Evolutionary conservation across 495 filamentous ascomycete genomes (phyloP), one percentile per base, ranked within the genome.

Genomic region (Penicillium simplicissimum): DNA sequence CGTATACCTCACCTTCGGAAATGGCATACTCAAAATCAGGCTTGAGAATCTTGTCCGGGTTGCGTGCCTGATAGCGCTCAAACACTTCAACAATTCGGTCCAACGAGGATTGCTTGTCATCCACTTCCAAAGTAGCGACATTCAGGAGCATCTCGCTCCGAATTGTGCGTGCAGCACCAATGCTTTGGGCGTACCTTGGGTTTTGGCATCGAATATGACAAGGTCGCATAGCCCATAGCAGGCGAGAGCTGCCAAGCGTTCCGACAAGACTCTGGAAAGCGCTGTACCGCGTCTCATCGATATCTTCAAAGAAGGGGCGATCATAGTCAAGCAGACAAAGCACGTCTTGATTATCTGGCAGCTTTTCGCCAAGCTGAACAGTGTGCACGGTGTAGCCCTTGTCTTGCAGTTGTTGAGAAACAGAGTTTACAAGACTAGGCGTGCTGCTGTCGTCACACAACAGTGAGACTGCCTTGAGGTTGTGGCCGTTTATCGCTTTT

Each of bases 71-170:
- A 11, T 40, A n/a, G 2, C 28, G 5, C n/a, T 64, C 34, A 33
- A 72, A 72, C 1, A 72, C 54, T 9, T 68, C 43, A 9, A 65
- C 33, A 1, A 71, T 38, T n/a, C 60, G 55, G 0, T 68, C 52
- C 0, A 62, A 28, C 1, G 68, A 52, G 0, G 28, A 33, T 14
- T 57, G 49, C 13, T 74, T 23, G 15, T 56, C 14, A 7, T 80
- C 76, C 6, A 80, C 52, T 60, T 84, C 81, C 4, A 75, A 67
- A 0, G 78, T 82, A 14, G 75, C 71, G 53, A 83, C 75, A 15
- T 77, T 66, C 0, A 80, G 49, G 1, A 64, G 23, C 35, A 76
- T 55, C 64, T 83, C 81, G 1, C 67, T 64, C 8, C 82, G 73
- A 2, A 82, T 60, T 0, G 76, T 73, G 19, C 82, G 62, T 5